Conservation (phyloP, 2,329 filamentous ascomycete genomes). For the Aspergillus arachidicola region DNA sequence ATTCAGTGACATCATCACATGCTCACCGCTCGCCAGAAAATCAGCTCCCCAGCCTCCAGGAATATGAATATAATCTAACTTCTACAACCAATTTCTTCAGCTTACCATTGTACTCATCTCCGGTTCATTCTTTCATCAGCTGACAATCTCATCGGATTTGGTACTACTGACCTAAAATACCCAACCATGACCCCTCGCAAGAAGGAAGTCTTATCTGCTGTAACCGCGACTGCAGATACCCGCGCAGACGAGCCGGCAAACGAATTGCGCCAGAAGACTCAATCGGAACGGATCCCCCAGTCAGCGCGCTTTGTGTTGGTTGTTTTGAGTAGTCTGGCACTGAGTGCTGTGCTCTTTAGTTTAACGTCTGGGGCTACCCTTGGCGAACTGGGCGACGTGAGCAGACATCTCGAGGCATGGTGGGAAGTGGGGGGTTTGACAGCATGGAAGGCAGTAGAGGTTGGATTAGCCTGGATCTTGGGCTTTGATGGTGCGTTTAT, state of each 20-base stretch:
- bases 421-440: conserved; percentile 61
- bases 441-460: conserved; percentile 63
- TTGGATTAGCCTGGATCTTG: conserved; percentile 72
- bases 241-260: conserved; percentile 9
- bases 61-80: background rate
- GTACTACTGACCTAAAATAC: background rate
- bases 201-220: conserved; percentile 22
- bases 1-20: conserved; percentile 39
- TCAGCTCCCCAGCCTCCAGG: conserved; percentile 12
- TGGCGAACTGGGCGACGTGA: conserved; percentile 68
- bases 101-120: background rate
- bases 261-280: conserved; percentile 18
- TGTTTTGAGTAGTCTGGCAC: conserved; percentile 58
- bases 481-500: conserved; percentile 62
- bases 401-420: conserved; percentile 64
- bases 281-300: conserved; percentile 32
- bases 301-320: conserved; percentile 48
- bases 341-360: conserved; percentile 68
- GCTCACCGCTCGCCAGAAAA: conserved; percentile 32
- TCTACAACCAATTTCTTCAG: background rate
- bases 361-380: conserved; percentile 61
- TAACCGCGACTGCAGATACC: conserved; percentile 13
- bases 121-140: background rate
- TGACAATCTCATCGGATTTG: background rate
- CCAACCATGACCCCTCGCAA: conserved; percentile 25